Base-by-base conservation (phyloP, 192 early-diverging fungal species). In the Kickxella alabastrina region DNA sequence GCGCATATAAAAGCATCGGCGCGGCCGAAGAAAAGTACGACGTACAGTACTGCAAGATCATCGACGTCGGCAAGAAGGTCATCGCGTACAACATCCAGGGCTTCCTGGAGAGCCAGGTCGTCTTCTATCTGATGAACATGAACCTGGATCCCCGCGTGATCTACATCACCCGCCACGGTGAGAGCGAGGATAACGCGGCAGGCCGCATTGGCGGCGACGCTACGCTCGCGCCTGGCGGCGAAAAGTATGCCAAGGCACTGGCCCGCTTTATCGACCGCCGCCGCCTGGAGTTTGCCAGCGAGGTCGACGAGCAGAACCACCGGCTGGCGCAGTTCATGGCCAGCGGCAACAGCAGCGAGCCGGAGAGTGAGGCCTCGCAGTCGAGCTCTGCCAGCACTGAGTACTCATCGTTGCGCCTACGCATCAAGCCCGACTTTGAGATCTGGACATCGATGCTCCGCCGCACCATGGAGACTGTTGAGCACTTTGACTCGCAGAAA, bases 91-190 rank as follows among this genome's bases (percentile, higher is more conserved):
- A 93, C 59, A 92, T 95, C 53, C 85, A 88, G 57, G 96, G 96
- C 39, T 98, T 93, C 63, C 68, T 98, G 34, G 79, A 85, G 26
- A 86, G 87, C 15, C 96, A 98, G 67, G 92, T 90, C 27, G 91
- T 98, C 41, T 97, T 98, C 62, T 98, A 97, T 61, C 65, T 98
- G 52, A 97, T 97, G 94, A 95, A 98, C 69, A 96, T 96, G 65
- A 90, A 98, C 59, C 83, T 95, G 49, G 62, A 81, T 59, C 73
- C 85, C 17, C 84, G 92, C 18, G 84, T 84, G 44, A 88, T 98
- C 36, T 98, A 89, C 80, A 73, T 98, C 21, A 93, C 91, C 25
- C 78, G 95, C 26, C 95, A 98, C 68, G 95, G 95, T 27, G 92
- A 98, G 68, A 84, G 82, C 80, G 74, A 75, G 21, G 95, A 93